These are phyloP conservation scores for Pseudogymnoascus sp. DNA, from an alignment of 2,329 filamentous ascomycete genomes.

Conservation along the genomic window DNA sequence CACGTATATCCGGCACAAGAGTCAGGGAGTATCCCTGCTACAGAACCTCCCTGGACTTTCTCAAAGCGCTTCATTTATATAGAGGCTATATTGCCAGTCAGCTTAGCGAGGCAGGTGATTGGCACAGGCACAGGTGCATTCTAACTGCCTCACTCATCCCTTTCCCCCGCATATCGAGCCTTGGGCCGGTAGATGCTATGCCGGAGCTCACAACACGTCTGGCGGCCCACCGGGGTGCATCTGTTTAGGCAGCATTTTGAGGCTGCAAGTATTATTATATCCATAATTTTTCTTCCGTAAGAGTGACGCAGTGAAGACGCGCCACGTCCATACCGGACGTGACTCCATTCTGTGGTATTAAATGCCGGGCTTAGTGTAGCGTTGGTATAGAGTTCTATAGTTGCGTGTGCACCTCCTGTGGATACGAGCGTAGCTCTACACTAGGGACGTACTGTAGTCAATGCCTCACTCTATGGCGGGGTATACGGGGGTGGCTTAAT, in stretches of 20 bases:
- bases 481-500: neutral
- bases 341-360: neutral
- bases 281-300: neutral
- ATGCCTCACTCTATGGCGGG: neutral
- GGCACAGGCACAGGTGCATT: neutral
- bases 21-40: neutral
- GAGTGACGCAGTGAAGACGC: neutral
- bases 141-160: neutral
- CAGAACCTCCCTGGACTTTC: neutral
- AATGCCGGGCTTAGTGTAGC: neutral
- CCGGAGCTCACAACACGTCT: neutral
- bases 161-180: neutral
- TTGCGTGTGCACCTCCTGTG: neutral
- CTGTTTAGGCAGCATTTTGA: neutral
- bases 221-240: neutral
- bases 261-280: neutral
- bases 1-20: neutral
- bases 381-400: neutral
- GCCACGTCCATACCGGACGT: neutral
- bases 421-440: neutral
- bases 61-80: neutral
- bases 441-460: slow-evolving; percentile 1
- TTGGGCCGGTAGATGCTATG: neutral
- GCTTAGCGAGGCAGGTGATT: neutral
- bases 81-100: neutral